Evolutionary conservation across 371 early-diverging fungal species (phyloP).

Genomic region (Syncephalastrum monosporum): DNA sequence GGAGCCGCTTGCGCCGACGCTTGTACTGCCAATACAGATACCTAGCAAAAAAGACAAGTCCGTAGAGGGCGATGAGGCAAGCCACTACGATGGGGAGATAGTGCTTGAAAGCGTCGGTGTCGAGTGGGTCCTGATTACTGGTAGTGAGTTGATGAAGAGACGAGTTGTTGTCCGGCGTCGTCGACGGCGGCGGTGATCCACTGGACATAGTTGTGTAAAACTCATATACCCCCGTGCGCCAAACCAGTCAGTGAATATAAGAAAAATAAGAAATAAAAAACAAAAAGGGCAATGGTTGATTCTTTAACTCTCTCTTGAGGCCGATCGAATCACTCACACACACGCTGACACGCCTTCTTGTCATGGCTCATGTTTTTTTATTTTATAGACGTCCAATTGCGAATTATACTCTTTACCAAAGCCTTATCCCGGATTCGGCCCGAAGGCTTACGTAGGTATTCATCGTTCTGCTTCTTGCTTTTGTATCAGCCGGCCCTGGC

Average conservation of each 20-base stretch:
- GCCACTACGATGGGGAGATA: constrained; percentile 8
- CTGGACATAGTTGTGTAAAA: constrained; percentile 3
- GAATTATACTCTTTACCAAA: too few relatives aligned
- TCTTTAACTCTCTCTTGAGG: not conserved
- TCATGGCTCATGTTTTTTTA: too few relatives aligned
- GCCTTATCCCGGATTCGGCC: too few relatives aligned
- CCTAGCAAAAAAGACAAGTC: constrained; percentile 6
- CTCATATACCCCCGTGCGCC: constrained; percentile 9
- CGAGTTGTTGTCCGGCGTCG: constrained; percentile 9
- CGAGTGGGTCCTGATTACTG: not conserved
- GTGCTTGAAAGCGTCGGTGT: not conserved
- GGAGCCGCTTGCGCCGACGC: constrained; percentile 10
- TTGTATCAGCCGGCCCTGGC: too few relatives aligned
- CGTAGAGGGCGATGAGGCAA: constrained; percentile 11
- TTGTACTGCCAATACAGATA: constrained; percentile 18
- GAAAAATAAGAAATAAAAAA: constrained; percentile 1
- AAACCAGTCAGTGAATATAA: too few relatives aligned
- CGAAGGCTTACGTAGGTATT: too few relatives aligned
- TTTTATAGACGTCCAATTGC: too few relatives aligned
- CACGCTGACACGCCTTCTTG: too few relatives aligned
- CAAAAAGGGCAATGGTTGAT: not conserved
- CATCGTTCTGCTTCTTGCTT: too few relatives aligned
- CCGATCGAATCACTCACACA: not conserved
- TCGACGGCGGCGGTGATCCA: constrained; percentile 5
- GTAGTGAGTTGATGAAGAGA: constrained; percentile 1